Evolutionary conservation across 148 eudicot genomes (phyloP).

Genomic region (Fallopia convolvulus): DNA sequence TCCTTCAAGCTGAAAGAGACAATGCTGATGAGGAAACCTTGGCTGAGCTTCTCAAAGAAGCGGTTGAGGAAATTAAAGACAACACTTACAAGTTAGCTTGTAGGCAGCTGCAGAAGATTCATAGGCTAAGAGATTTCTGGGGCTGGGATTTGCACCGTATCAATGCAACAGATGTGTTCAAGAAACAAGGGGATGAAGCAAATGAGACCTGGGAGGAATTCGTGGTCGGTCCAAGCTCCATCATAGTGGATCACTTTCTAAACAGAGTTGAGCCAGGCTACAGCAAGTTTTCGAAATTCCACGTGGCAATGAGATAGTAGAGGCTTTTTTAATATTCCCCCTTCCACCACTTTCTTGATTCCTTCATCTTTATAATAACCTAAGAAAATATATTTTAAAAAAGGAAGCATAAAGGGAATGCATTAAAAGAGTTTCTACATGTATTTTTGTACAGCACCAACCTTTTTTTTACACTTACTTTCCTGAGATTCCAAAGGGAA

Average conservation of each 20-base stretch:
- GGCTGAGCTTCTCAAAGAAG: conserved; percentile 31
- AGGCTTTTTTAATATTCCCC: not conserved
- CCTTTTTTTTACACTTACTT: not conserved
- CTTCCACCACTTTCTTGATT: conserved; percentile 6
- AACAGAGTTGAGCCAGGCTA: not conserved
- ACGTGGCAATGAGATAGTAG: conserved; percentile 11
- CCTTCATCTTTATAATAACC: not conserved
- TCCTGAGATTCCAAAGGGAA: not conserved
- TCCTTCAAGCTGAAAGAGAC: conserved; percentile 34
- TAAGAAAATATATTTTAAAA: not conserved
- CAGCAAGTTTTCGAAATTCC: not conserved
- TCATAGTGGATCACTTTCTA: conserved; percentile 20
- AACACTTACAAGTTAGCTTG: conserved; percentile 57
- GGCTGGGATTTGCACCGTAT: conserved; percentile 58
- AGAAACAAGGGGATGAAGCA: conserved; percentile 27
- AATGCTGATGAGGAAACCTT: conserved; percentile 25
- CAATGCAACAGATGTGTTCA: conserved; percentile 64
- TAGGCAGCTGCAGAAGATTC: conserved; percentile 56
- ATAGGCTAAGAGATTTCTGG: conserved; percentile 43
- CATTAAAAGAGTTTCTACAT: not conserved
- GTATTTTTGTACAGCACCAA: conserved; percentile 4
- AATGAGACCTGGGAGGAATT: conserved; percentile 24
- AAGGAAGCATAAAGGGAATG: not conserved
- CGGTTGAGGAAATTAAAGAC: conserved; percentile 49
- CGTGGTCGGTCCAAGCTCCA: conserved; percentile 20